Evolutionary conservation across 176 grass and related monocot genomes (phyloP).

Genomic region (Coix lacrymajobi): DNA sequence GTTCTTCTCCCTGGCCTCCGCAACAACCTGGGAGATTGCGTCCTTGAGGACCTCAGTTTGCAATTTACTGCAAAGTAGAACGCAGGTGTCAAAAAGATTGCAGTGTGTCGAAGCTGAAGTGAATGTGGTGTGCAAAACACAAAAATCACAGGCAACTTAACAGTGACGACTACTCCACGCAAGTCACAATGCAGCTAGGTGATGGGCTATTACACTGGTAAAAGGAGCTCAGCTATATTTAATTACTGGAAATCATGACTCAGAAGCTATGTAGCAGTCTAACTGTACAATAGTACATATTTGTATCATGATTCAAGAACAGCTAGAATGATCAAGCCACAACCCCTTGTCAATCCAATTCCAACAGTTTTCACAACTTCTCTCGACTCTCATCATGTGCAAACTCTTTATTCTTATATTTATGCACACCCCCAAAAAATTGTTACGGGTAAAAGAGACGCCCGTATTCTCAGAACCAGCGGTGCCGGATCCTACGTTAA

Average conservation of each 20-base stretch:
- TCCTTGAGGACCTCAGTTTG: slow-evolving; percentile 44
- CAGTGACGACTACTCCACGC: neutral
- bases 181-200: neutral
- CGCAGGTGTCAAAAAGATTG: neutral
- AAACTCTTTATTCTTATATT: neutral
- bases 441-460: neutral
- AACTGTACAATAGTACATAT: neutral
- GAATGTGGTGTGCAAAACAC: neutral
- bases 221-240: neutral
- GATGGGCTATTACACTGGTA: neutral
- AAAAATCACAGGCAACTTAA: neutral
- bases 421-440: neutral
- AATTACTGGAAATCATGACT: neutral
- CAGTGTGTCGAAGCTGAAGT: neutral
- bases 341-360: neutral
- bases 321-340: neutral
- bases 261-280: neutral
- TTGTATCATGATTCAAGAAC: neutral
- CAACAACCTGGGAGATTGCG: slow-evolving; percentile 40
- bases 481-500: neutral
- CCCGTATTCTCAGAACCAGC: neutral
- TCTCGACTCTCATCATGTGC: neutral
- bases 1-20: slow-evolving; percentile 45
- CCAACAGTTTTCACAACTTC: no score
- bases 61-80: slow-evolving; percentile 42